phyloP scores from a whole-genome alignment of 2,329 filamentous ascomycete species.

The Ramichloridium luteum region DNA sequence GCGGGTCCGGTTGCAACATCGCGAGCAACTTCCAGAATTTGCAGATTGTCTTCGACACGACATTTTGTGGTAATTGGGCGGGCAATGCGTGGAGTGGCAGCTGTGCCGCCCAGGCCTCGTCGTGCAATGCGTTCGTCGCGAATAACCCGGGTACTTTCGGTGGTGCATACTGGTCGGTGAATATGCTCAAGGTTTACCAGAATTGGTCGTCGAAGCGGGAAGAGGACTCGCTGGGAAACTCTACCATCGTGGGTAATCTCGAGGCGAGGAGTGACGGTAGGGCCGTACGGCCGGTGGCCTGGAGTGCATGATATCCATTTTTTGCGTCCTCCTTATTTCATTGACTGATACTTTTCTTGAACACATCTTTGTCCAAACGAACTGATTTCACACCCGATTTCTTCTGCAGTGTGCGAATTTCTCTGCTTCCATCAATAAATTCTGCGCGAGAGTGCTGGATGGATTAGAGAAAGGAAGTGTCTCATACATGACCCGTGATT shows the following conservation, averaged over 20 bases:
- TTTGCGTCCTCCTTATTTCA: neutral
- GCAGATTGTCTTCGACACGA: constrained; percentile 53
- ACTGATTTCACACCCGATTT: no score
- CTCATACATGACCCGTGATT: no score
- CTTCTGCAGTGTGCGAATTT: no score
- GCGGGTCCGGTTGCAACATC: constrained; percentile 27
- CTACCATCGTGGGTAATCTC: neutral
- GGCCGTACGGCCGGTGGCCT: neutral
- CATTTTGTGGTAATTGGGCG: constrained; percentile 32
- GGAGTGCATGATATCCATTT: neutral
- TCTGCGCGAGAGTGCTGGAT: no score
- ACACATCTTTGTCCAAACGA: no score
- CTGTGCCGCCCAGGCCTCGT: constrained; percentile 23
- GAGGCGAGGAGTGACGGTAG: neutral
- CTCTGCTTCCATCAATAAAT: no score
- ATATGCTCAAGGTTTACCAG: constrained; percentile 29
- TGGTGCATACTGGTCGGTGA: constrained; percentile 32
- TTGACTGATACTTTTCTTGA: no score
- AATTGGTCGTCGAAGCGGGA: constrained; percentile 2
- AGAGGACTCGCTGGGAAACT: constrained; percentile 10
- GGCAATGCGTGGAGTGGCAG: constrained; percentile 21
- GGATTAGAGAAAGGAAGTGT: no score
- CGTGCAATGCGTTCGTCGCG: constrained; percentile 23
- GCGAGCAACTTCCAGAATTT: constrained; percentile 24
- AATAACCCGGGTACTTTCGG: constrained; percentile 26